Base-by-base conservation (phyloP, 164 flowering plant genomes). In the Brasenia schreberi region DNA sequence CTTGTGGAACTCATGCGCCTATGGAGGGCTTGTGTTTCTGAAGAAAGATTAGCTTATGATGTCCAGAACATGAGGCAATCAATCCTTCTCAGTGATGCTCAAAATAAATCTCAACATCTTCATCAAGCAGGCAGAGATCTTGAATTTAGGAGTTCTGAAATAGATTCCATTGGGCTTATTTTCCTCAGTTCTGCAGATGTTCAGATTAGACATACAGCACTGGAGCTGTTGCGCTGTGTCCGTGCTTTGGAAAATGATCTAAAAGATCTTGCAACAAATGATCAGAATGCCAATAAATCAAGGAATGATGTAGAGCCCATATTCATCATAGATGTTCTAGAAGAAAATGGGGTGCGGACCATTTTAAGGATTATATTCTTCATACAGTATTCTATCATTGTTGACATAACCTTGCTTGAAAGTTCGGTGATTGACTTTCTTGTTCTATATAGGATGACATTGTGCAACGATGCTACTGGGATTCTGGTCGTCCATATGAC, bases 121-220 rank as follows among this genome's bases (percentile, higher is more conserved):
- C 83, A 77, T 74, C 84, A 76, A 42, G 68, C 85, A 27, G 85
- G 78, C 67, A 92, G 90, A 65, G 74, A 77, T 12, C 69, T 84
- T 73, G 96, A 95, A 43, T 95, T 89, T 72, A 84, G 79, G 69
- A 79, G 96, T 42, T 84, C 97, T 18, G 99, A 95, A 73, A 88
- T 95, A 58, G 99, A 95, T 83, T 93, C 97, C 18, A 92, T 95
- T 81, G 99, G 99, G 63, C 89, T 95, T 62, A 85, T 92, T 69
- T 95, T 91, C 71, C 96, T 95, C 65, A 83, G 96, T 77, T 95
- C 99, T 64, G 86, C 83, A 61, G 99, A 95, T 80, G 84, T 87
- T 76, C 99, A 92, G 83, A 92, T 92, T 56, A 85, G 99, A 74
- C 97, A 89, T 73, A 88, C 96, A 53, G 97, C 99, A 64, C 64